Evolutionary conservation across 129 eudicot species (phyloP).

Genomic region (Helichrysum umbraculigerum): DNA sequence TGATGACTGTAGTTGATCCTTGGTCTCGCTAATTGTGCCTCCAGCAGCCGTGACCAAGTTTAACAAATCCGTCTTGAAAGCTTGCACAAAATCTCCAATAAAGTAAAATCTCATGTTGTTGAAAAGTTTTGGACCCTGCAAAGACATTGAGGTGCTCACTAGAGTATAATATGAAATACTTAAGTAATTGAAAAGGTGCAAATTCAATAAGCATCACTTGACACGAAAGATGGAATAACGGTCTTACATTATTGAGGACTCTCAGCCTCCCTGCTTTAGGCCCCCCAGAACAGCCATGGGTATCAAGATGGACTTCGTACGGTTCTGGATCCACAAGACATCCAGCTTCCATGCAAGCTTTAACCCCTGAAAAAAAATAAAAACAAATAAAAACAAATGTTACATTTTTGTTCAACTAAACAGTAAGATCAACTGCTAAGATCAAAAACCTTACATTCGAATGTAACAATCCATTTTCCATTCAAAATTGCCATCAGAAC

Average conservation of each 20-base stretch:
- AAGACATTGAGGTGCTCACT: background rate
- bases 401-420: slow-evolving; percentile 6
- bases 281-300: slow-evolving; percentile 67
- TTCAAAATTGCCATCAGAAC: slow-evolving; percentile 84
- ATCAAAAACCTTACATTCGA: slow-evolving; percentile 60
- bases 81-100: slow-evolving; percentile 54
- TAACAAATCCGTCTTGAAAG: slow-evolving; percentile 44
- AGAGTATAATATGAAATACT: no score
- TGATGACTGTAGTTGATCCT: slow-evolving; percentile 31
- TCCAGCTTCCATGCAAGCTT: slow-evolving; percentile 57
- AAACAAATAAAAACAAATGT: background rate
- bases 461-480: slow-evolving; percentile 82
- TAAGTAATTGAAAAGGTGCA: no score
- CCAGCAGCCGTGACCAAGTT: slow-evolving; percentile 61
- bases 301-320: slow-evolving; percentile 68
- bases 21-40: slow-evolving; percentile 41
- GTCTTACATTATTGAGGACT: slow-evolving; percentile 48
- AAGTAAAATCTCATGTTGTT: slow-evolving; percentile 52
- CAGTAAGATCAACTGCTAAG: background rate
- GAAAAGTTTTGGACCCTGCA: slow-evolving; percentile 78
- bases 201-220: no score
- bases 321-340: slow-evolving; percentile 55
- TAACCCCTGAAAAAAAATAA: slow-evolving; percentile 53
- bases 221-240: background rate
- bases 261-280: slow-evolving; percentile 78